These are phyloP conservation scores for Aspergillus intermedius DNA, from an alignment of 2,329 filamentous ascomycete genomes.

Conservation along the genomic window DNA sequence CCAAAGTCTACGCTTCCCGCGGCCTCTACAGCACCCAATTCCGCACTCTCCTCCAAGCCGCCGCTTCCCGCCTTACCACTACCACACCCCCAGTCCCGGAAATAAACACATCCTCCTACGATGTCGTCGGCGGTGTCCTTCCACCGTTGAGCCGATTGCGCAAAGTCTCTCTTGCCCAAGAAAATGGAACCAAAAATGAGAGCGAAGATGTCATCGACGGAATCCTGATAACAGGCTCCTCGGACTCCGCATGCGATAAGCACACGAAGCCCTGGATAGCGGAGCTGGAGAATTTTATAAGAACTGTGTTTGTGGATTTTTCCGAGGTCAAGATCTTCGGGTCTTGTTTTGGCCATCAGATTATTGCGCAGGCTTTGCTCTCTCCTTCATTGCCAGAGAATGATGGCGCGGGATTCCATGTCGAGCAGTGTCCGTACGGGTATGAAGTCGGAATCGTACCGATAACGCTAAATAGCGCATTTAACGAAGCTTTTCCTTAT, in stretches of 20 bases:
- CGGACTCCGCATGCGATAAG: conserved; percentile 22
- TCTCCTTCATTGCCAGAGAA: not conserved
- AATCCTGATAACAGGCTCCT: conserved; percentile 28
- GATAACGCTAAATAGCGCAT: conserved; percentile 16
- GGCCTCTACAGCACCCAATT: conserved; percentile 34
- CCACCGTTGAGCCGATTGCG: conserved; percentile 21
- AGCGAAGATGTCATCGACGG: conserved; percentile 16
- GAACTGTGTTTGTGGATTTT: conserved; percentile 18
- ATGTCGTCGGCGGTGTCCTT: conserved; percentile 23
- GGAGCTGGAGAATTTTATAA: conserved; percentile 19
- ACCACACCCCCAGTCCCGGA: conserved; percentile 6
- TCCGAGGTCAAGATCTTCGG: conserved; percentile 27
- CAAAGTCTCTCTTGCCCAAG: not conserved
- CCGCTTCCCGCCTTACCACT: conserved; percentile 20
- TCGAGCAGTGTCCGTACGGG: conserved; percentile 15
- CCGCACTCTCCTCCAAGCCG: conserved; percentile 23
- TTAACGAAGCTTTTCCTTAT: conserved; percentile 10
- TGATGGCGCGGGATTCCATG: conserved; percentile 8
- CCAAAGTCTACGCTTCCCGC: conserved; percentile 23
- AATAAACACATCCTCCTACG: conserved; percentile 28
- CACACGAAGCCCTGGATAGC: conserved; percentile 23
- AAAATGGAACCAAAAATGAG: not conserved
- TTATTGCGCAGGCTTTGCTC: conserved; percentile 15
- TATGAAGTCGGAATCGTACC: conserved; percentile 26
- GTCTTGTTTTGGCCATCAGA: conserved; percentile 30